These are phyloP conservation scores for Neurospora sp. DNA, from an alignment of 495 filamentous ascomycete species.

Conservation along the genomic window DNA sequence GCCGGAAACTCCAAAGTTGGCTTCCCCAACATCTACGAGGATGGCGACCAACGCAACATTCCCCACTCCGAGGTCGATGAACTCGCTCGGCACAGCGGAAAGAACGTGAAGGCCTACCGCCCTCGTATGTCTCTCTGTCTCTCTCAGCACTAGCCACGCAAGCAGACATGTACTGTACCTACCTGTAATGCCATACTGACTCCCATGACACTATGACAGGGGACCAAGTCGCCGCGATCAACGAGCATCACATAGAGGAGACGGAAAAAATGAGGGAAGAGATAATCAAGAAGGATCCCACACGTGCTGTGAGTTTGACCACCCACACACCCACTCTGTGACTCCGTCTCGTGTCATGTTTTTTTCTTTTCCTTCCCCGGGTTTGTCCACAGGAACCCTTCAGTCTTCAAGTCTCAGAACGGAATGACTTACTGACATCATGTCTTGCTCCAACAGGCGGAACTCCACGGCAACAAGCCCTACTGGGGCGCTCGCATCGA, in stretches of 20 bases:
- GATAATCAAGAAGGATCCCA: slow-evolving; percentile 16
- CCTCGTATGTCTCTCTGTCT: slow-evolving; percentile 8
- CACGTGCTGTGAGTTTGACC: slow-evolving; percentile 8
- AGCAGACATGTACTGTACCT: neutral
- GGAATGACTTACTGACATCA: neutral
- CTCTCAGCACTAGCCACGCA: neutral
- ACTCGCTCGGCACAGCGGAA: slow-evolving; percentile 6
- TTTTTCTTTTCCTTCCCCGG: neutral
- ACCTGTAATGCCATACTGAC: neutral
- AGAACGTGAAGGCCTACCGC: slow-evolving; percentile 17
- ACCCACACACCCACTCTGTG: neutral
- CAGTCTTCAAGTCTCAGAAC: neutral
- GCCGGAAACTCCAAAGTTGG: slow-evolving; percentile 13
- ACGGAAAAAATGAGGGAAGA: slow-evolving; percentile 6
- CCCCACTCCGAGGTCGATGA: slow-evolving; percentile 10
- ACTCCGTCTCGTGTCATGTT: neutral
- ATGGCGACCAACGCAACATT: slow-evolving; percentile 12
- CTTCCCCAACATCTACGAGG: slow-evolving; percentile 11
- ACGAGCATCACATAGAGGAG: slow-evolving; percentile 5
- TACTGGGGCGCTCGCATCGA: slow-evolving; percentile 16
- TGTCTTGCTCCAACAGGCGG: slow-evolving; percentile 6
- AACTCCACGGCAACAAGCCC: slow-evolving; percentile 13
- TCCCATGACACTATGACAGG: slow-evolving; percentile 3
- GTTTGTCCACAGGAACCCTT: neutral
- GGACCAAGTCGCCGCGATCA: slow-evolving; percentile 8